These are phyloP conservation scores for Murraya koenigii DNA, from an alignment of 345 rosid species.

Conservation along the genomic window DNA sequence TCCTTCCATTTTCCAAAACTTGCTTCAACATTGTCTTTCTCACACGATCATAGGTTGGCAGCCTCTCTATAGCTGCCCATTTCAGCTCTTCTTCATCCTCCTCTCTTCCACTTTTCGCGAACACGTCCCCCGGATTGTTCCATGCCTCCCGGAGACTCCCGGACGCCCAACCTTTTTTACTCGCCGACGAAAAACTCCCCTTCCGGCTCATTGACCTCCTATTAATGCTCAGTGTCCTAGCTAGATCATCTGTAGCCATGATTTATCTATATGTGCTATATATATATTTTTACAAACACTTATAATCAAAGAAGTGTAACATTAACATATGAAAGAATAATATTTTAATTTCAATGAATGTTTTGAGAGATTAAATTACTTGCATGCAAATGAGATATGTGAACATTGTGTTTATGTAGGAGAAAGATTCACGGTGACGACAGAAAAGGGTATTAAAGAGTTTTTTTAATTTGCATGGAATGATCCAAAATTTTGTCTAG, in stretches of 20 bases:
- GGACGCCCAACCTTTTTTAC: constrained; percentile 39
- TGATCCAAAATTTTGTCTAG: constrained; percentile 20
- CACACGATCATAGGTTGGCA: constrained; percentile 51
- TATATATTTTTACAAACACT: background rate
- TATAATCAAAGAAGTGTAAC: background rate
- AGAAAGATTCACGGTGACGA: background rate
- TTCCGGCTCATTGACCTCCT: constrained; percentile 31
- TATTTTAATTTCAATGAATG: background rate
- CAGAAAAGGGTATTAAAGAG: constrained; percentile 23
- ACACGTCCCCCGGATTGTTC: constrained; percentile 36
- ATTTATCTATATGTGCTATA: background rate
- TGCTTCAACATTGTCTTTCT: constrained; percentile 39
- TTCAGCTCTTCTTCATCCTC: constrained; percentile 55
- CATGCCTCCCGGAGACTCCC: constrained; percentile 44
- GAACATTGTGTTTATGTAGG: constrained; percentile 11
- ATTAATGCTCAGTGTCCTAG: constrained; percentile 25
- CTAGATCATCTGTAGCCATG: constrained; percentile 36
- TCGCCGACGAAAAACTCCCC: constrained; percentile 28
- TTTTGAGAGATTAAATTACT: background rate
- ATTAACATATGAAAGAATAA: background rate
- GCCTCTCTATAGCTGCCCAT: constrained; percentile 64
- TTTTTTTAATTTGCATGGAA: background rate
- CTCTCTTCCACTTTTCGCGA: constrained; percentile 35
- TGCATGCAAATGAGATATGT: background rate
- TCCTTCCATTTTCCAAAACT: constrained; percentile 33